Conservation (phyloP, 257 asterid species). For the Verbena officinalis region DNA sequence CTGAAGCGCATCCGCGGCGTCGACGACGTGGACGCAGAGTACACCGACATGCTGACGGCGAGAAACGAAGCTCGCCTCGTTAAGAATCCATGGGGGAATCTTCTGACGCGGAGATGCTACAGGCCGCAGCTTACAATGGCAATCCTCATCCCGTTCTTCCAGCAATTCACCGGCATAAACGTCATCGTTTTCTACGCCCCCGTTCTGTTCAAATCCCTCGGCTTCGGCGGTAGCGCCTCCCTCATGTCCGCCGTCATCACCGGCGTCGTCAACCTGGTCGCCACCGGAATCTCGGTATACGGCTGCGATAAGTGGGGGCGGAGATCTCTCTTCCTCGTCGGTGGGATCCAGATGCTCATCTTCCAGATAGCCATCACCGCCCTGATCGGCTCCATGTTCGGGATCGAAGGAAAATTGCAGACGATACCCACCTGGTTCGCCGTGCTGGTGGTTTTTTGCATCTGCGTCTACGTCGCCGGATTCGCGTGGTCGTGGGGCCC, state of each 20-base stretch:
- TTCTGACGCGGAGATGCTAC: slow-evolving; percentile 33
- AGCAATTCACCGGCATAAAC: slow-evolving; percentile 53
- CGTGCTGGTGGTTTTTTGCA: background rate
- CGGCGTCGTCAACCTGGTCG: slow-evolving; percentile 39
- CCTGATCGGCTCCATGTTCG: background rate
- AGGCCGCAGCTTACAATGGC: slow-evolving; percentile 52
- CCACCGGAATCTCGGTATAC: slow-evolving; percentile 10
- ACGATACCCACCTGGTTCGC: background rate
- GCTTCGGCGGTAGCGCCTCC: slow-evolving; percentile 37
- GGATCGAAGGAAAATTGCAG: background rate
- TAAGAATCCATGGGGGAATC: slow-evolving; percentile 42
- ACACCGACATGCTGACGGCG: slow-evolving; percentile 43
- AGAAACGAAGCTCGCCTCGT: slow-evolving; percentile 42
- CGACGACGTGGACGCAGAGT: slow-evolving; percentile 43
- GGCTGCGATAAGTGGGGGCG: background rate
- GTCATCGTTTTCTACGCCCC: slow-evolving; percentile 53
- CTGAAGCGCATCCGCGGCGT: slow-evolving; percentile 39
- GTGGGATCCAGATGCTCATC: background rate
- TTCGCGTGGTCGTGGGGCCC: slow-evolving; percentile 7
- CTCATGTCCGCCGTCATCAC: slow-evolving; percentile 42
- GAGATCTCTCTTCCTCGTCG: background rate
- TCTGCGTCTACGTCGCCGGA: background rate
- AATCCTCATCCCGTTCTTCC: slow-evolving; percentile 39
- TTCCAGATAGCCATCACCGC: background rate
- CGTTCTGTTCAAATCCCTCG: slow-evolving; percentile 40